Evolutionary conservation across 306 rosid species (phyloP).

Genomic region (Elaeagnus macrophylla): DNA sequence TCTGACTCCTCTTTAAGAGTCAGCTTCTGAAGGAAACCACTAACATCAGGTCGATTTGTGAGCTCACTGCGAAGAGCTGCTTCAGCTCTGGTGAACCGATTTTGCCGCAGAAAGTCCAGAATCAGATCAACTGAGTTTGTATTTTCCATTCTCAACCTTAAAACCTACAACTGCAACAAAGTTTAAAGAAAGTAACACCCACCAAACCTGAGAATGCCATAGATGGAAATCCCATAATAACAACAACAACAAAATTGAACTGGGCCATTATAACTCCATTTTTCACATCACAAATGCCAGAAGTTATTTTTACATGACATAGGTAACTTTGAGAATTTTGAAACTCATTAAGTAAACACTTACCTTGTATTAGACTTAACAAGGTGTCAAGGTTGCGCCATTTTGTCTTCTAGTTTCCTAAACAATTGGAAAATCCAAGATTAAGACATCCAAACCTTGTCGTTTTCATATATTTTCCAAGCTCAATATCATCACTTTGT

Average conservation of each 20-base stretch:
- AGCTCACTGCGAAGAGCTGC: conserved; percentile 87
- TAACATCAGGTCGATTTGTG: conserved; percentile 50
- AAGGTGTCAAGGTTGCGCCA: conserved; percentile 39
- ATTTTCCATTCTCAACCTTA: conserved; percentile 55
- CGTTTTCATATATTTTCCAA: conserved; percentile 6
- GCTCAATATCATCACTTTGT: no score
- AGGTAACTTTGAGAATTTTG: background rate
- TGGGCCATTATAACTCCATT: conserved; percentile 12
- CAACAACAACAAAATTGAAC: conserved; percentile 11
- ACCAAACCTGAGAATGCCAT: conserved; percentile 19
- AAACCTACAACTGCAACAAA: conserved; percentile 35
- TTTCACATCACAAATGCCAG: conserved; percentile 4
- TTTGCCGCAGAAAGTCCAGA: conserved; percentile 75
- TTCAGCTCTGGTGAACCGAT: conserved; percentile 76
- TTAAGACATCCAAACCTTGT: conserved; percentile 21
- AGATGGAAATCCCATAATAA: conserved; percentile 21
- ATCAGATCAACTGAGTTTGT: conserved; percentile 69
- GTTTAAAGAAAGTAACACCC: conserved; percentile 12
- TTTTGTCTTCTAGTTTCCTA: conserved; percentile 37
- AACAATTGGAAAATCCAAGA: conserved; percentile 28
- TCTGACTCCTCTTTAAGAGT: conserved; percentile 45
- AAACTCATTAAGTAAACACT: conserved; percentile 13
- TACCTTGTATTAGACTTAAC: conserved; percentile 48
- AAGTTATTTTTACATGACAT: background rate
- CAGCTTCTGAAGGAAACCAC: conserved; percentile 67